Evolutionary conservation across 2,329 filamentous ascomycete species (phyloP), one percentile per base, ranked within the genome.

Genomic region (Talaromyces sp.): DNA sequence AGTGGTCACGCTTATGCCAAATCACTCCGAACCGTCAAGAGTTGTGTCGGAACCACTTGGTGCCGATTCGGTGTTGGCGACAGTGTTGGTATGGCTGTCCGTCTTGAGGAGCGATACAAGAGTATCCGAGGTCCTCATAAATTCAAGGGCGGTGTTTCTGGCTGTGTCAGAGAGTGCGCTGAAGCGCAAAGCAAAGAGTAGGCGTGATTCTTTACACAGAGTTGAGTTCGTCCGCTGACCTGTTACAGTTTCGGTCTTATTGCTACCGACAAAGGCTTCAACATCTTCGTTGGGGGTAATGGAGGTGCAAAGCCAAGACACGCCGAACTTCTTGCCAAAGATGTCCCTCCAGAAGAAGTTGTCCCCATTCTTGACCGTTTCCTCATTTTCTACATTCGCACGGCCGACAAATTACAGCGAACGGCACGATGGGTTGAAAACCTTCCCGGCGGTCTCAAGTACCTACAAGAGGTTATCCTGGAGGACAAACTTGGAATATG

Each of bases 181-280:
- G 93, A 97, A 77, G 93, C 93, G 1, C 93, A 96, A 73, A 94
- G 89, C 78, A 97, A 97, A 78, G 93, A 97, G 88, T 90, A 78
- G 71, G 86, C 22, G 22, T 10, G 2, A 6, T 31, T 3, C 15
- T 31, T 15, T 2, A 25, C 15, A 19, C 10, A 25, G 19, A 10
- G 27, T 35, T 62, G 11, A 62, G 41, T 62, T 25, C 17, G 37
- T 10, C 33, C 10, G 22, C 52, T 56, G 22, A 56, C 33, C 1
- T 7, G 5, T 25, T 15, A 25, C 66, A 90, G 88, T 73, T 97
- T 97, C 70, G 93, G 93, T 25, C 86, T 96, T 58, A 96, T 97
- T 65, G 92, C 93, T 15, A 96, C 92, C 0, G 92, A 96, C 67
- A 96, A 95, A 72, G 93, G 93, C 35, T 97, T 91, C 85, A 97